Evolutionary conservation across 169 alveolate species (phyloP).

Genomic region (Plasmodium gonderi): DNA sequence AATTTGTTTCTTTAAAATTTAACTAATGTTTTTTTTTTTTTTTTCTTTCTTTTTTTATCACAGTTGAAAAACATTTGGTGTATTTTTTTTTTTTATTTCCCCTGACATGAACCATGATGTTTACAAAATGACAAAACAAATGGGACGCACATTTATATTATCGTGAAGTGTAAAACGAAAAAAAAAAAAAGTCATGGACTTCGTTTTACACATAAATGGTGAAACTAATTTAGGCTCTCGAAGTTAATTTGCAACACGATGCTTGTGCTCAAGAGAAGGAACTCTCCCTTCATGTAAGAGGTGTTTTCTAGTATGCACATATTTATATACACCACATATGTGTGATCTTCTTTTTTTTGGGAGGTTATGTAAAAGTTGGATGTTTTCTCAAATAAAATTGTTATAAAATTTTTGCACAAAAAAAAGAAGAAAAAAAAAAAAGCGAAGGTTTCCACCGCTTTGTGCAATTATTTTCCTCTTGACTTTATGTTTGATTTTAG

Average conservation of each 20-base stretch:
- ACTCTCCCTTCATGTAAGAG: too few species aligned
- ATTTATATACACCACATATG: background rate
- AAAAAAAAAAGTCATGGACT: too few species aligned
- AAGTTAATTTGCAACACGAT: background rate
- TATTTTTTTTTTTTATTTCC: too few species aligned
- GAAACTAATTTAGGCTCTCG: background rate
- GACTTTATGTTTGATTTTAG: background rate
- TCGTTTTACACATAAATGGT: too few species aligned
- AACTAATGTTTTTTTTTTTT: too few species aligned
- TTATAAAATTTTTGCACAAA: background rate
- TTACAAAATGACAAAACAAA: too few species aligned
- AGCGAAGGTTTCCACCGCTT: background rate
- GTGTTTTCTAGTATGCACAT: background rate
- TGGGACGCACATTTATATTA: too few species aligned
- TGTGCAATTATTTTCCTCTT: background rate
- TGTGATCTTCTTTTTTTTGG: background rate
- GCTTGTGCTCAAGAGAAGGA: background rate
- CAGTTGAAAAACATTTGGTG: too few species aligned
- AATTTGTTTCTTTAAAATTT: background rate
- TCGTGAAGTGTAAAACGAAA: too few species aligned
- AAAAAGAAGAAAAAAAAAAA: background rate
- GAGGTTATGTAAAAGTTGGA: background rate
- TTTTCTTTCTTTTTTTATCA: too few species aligned
- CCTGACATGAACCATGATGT: too few species aligned
- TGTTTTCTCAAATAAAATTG: background rate